Evolutionary conservation across 345 rosid genomes (phyloP), one percentile per base, ranked within the genome.

Genomic region (Heritiera littoralis): DNA sequence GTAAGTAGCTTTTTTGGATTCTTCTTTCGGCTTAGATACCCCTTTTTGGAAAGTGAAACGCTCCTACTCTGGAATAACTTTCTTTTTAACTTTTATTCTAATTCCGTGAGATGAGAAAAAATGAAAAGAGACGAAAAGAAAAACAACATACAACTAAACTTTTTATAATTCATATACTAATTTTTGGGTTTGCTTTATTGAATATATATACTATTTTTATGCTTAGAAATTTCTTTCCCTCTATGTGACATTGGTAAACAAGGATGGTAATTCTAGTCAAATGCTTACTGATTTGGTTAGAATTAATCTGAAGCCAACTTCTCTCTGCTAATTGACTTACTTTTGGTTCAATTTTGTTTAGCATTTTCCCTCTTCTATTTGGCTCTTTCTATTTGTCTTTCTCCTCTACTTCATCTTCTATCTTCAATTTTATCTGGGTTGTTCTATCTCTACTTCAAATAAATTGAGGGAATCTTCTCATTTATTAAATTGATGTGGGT

Each of bases 1-100:
- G 89, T 78, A 82, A 86, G 89, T 78, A 75, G 81, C 87, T 72
- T 91, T 77, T 85, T 80, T 72, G 63, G 76, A 77, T 67, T 77
- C 69, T 81, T 78, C 74, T 70, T 78, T 80, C 60, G 14, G 80
- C 80, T 45, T 51, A 74, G 80, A 85, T 87, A 66, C 88, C 67
- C 28, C 56, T 77, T 88, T 85, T 46, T 51, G 70, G 72, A 88
- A 86, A 78, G 83, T 52, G 51, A 63, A 71, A 9, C 81, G 65
- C 67, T 55, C 65, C 6, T 84, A 74, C 61, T 60, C 32, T 66
- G 78, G 59, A 14, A 55, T 58, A 77, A 41, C 70, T 12, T 58
- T 35, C 76, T 6, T 73, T 56, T 66, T 69, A 59, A 35, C 23
- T 17, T 11, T 59, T 59, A 80, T 83, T 77, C 83, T 45, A 63